Base-by-base conservation (phyloP, 2,329 filamentous ascomycete species). In the Arthrobotrys entomopaga region DNA sequence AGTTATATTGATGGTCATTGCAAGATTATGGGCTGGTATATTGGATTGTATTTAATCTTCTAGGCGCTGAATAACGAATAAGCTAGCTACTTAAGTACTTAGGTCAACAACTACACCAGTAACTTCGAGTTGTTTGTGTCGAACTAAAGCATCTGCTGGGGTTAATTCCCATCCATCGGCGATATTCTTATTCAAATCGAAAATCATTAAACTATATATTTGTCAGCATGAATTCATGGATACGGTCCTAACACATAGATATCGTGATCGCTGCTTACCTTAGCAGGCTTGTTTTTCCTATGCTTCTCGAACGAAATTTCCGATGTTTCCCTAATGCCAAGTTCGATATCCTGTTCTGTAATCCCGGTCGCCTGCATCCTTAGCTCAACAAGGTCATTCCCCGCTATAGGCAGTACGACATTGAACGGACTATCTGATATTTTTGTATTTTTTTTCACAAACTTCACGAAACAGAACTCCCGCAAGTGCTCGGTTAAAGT, bases 251-350 rank as follows among this genome's bases (percentile, higher is more conserved):
- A 48, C n/a, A 34, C 34, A 19, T 19, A 10, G 8, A 34, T 48
- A 20, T 29, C 38, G 22, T 29, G 42, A 53, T 26, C 15, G 22
- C 19, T 46, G 7, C 60, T 64, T 64, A 64, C 60, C 48, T 46
- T 19, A 54, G 8, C 3, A 48, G 8, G 1, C 22, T 10, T 64
- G 34, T n/a, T n/a, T 34, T 20, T 46, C 7, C 20, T 8, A 64
- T 64, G 49, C 38, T 38, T 54, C 20, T 64, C 49, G 11, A 64
- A 64, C 34, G 34, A 46, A 64, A 64, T 54, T 54, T 54, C 60
- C 22, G 60, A 46, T 20, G 48, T 46, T 54, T 64, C 60, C 20
- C 49, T 54, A 48, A 29, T 34, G 7, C 49, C 60, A 19, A 64
- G 48, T 54, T 64, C 38, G 38, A 64, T 54, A 64, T 64, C 60